Evolutionary conservation across 169 alveolate genomes (phyloP).

Genomic region (Cryptosporidium sp.): DNA sequence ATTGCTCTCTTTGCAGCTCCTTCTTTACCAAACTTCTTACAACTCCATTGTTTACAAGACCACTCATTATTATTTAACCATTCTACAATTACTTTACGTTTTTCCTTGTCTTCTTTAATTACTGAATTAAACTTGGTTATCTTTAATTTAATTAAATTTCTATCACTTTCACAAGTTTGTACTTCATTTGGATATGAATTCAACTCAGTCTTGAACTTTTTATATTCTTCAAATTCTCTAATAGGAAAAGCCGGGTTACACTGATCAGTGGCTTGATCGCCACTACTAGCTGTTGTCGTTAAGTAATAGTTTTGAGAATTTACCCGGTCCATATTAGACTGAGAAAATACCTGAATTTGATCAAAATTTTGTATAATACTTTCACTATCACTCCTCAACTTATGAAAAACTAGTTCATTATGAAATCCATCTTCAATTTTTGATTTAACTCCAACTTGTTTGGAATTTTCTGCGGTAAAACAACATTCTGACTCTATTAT

Average conservation of each 20-base stretch:
- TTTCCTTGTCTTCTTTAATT: constrained; percentile 56
- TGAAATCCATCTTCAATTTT: background rate
- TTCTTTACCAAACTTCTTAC: constrained; percentile 73
- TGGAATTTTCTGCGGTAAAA: background rate
- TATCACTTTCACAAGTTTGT: background rate
- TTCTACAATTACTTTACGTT: constrained; percentile 68
- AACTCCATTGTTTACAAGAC: constrained; percentile 68
- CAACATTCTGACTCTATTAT: background rate
- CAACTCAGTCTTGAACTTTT: background rate
- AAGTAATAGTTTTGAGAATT: background rate
- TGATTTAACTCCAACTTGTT: background rate
- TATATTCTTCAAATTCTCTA: constrained; percentile 2
- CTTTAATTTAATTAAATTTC: background rate
- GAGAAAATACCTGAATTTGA: background rate
- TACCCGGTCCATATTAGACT: background rate
- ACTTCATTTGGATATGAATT: background rate
- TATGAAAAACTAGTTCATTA: background rate
- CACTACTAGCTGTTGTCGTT: constrained; percentile 53
- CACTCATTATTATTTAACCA: constrained; percentile 59
- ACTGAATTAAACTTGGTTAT: constrained; percentile 38
- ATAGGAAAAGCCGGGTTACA: constrained; percentile 35
- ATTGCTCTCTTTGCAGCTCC: constrained; percentile 75
- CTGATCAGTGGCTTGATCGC: background rate
- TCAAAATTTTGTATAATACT: background rate
- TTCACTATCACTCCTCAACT: background rate